These are phyloP conservation scores for Colletotrichum trifolii DNA, from an alignment of 2,329 filamentous ascomycete species.

Conservation along the genomic window DNA sequence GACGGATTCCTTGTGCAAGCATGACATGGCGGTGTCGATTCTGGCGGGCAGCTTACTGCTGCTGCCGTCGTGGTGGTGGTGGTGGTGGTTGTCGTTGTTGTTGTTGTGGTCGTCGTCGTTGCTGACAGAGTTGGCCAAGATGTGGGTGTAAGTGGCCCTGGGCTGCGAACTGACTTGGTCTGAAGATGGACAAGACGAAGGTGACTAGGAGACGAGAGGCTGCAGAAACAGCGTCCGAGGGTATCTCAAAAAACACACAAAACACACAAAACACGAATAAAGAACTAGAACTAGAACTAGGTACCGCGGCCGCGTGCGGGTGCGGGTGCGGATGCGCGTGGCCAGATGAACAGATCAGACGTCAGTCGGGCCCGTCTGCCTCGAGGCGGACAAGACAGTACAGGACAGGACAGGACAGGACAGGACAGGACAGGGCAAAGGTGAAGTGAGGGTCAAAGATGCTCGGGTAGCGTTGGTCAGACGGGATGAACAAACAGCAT, in stretches of 20 bases:
- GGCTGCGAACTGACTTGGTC: conserved; percentile 19
- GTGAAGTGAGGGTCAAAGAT: conserved; percentile 21
- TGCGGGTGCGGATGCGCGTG: neutral
- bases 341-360: conserved; percentile 25
- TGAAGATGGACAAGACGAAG: conserved; percentile 17
- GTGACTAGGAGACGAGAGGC: conserved; percentile 2
- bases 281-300: neutral
- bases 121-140: conserved; percentile 32
- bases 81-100: too few relatives aligned
- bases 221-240: conserved; percentile 23
- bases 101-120: neutral
- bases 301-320: conserved; percentile 19
- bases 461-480: conserved; percentile 22
- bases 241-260: conserved; percentile 35
- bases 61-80: too few relatives aligned
- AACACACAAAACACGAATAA: conserved; percentile 14
- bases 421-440: too few relatives aligned
- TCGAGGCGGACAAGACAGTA: too few relatives aligned
- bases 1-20: conserved; percentile 35
- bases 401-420: too few relatives aligned
- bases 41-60: conserved; percentile 34
- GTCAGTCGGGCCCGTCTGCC: neutral
- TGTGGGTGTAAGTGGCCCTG: conserved; percentile 21
- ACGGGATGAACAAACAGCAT: conserved; percentile 19
- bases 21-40: conserved; percentile 40